These are phyloP conservation scores for Salvia hispanica DNA, from an alignment of 257 asterid genomes.

Conservation along the genomic window DNA sequence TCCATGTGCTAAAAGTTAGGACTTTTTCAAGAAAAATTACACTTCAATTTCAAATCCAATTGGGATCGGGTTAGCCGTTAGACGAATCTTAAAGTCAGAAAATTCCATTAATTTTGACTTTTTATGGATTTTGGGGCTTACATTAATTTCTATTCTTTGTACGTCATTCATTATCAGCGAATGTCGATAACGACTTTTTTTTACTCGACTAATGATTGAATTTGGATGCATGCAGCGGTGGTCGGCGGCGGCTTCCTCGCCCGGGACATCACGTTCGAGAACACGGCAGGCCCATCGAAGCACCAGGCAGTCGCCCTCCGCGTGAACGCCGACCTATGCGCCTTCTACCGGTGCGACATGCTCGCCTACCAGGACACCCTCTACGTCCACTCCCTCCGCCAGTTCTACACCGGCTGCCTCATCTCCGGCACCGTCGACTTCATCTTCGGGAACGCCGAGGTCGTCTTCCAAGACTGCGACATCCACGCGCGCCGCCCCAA, in stretches of 20 bases:
- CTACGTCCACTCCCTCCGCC: slow-evolving; percentile 31
- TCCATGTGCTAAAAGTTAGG: too few relatives aligned
- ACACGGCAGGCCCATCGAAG: slow-evolving; percentile 18
- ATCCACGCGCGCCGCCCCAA: slow-evolving; percentile 63
- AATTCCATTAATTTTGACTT: too few relatives aligned
- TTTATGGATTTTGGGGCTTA: too few relatives aligned
- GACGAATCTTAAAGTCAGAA: too few relatives aligned
- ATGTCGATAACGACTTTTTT: too few relatives aligned
- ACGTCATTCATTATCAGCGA: too few relatives aligned
- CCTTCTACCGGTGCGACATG: slow-evolving; percentile 58
- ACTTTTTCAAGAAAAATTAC: too few relatives aligned
- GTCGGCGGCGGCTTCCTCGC: slow-evolving; percentile 53
- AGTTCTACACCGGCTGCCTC: slow-evolving; percentile 50
- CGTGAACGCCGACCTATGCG: slow-evolving; percentile 55
- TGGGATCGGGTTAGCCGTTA: too few relatives aligned
- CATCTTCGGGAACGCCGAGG: slow-evolving; percentile 64
- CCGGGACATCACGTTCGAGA: slow-evolving; percentile 60
- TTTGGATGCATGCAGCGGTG: slow-evolving; percentile 56
- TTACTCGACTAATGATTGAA: too few relatives aligned
- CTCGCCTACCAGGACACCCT: slow-evolving; percentile 55
- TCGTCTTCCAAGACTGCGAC: slow-evolving; percentile 51
- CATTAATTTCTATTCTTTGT: too few relatives aligned
- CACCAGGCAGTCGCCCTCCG: slow-evolving; percentile 66
- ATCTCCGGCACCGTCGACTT: slow-evolving; percentile 63
- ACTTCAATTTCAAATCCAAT: too few relatives aligned